Evolutionary conservation across 176 grass and related monocot genomes (phyloP).

Genomic region (Lolium perenne): DNA sequence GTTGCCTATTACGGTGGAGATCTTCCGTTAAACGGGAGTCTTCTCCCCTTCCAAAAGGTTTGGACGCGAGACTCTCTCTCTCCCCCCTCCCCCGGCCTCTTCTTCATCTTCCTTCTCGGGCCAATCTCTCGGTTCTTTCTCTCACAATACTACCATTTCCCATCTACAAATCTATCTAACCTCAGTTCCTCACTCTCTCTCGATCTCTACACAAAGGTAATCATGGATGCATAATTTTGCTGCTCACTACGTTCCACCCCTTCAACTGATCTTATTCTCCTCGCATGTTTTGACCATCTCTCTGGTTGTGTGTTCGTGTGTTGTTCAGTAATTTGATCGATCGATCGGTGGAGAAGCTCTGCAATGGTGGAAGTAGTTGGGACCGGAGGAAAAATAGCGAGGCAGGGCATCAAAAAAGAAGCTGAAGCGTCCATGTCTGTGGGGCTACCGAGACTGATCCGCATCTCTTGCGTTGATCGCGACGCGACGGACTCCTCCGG

Average conservation of each 20-base stretch:
- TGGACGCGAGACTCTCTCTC: no score
- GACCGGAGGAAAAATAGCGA: background rate
- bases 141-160: background rate
- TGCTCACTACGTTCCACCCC: background rate
- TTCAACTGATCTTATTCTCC: background rate
- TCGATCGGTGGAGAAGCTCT: background rate
- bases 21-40: slow-evolving; percentile 15
- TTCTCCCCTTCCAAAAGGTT: background rate
- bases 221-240: background rate
- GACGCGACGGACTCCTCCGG: slow-evolving; percentile 62
- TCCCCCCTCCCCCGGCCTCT: background rate
- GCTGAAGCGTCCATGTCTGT: no score
- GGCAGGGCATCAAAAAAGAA: background rate
- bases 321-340: background rate
- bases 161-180: background rate
- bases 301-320: background rate
- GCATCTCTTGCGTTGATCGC: slow-evolving; percentile 41
- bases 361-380: slow-evolving; percentile 1
- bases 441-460: background rate
- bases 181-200: background rate
- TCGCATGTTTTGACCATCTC: background rate
- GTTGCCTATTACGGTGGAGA: background rate
- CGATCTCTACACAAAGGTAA: background rate
- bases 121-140: background rate
- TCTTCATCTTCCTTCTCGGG: background rate